Evolutionary conservation across 2,329 filamentous ascomycete species (phyloP).

Genomic region (Colletotrichum sojae): DNA sequence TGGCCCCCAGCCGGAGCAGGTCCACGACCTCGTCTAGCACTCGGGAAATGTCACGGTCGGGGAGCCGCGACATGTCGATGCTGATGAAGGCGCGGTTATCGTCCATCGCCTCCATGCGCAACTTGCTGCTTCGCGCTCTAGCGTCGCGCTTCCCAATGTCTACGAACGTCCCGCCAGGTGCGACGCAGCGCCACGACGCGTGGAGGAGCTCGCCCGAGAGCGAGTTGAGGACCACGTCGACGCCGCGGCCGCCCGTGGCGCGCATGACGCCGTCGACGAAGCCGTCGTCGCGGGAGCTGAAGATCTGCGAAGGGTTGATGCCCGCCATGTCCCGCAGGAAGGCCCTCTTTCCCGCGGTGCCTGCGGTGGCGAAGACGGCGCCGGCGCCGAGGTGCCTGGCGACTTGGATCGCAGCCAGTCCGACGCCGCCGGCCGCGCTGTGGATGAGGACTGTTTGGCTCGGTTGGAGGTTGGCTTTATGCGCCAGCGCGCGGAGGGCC

Average conservation of each 20-base stretch:
- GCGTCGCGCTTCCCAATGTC: neutral
- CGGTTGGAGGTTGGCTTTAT: too few species aligned
- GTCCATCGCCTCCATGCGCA: neutral
- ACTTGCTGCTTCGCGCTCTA: neutral
- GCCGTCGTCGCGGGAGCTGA: neutral
- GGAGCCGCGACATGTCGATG: neutral
- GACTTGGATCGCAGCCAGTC: neutral
- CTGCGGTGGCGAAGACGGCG: neutral
- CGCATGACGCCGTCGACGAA: neutral
- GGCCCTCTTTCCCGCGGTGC: neutral
- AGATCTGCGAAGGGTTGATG: neutral
- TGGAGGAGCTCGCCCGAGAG: slow-evolving; percentile 42
- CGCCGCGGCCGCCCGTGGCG: slow-evolving; percentile 12
- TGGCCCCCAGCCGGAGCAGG: too few species aligned
- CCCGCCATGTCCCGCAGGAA: neutral
- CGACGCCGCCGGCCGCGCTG: neutral
- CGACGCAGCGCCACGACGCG: slow-evolving; percentile 57
- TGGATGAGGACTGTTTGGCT: neutral
- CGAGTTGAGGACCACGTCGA: slow-evolving; percentile 42
- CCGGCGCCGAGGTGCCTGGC: too few species aligned
- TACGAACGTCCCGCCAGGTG: slow-evolving; percentile 41
- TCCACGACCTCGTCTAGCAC: too few species aligned
- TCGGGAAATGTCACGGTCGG: too few species aligned
- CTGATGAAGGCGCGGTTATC: neutral
- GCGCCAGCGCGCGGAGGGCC: too few species aligned